These are phyloP conservation scores for Mortierella alpina DNA, from an alignment of 192 early-diverging fungal species.

Conservation along the genomic window DNA sequence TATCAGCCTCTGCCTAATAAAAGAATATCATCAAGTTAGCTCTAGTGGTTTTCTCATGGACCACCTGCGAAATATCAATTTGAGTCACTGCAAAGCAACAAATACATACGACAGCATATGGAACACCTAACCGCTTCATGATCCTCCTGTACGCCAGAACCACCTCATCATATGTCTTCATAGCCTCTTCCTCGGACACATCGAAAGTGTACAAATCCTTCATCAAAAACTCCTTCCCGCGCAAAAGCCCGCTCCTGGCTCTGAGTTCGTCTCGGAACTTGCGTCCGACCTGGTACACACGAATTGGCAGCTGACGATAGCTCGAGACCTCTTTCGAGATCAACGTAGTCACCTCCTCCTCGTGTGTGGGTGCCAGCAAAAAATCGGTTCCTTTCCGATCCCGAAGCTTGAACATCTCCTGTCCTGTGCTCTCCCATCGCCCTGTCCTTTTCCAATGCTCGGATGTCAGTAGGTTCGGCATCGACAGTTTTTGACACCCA, in stretches of 20 bases:
- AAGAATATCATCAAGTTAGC: not conserved
- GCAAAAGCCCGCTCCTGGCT: conserved; percentile 83
- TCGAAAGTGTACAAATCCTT: conserved; percentile 96
- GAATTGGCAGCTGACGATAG: conserved; percentile 81
- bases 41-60: not conserved
- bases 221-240: conserved; percentile 95
- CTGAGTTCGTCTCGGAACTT: conserved; percentile 90
- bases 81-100: conserved; percentile 1
- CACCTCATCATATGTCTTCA: conserved; percentile 82
- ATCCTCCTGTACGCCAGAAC: conserved; percentile 79
- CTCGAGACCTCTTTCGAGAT: conserved; percentile 75
- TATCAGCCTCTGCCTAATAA: conserved; percentile 84
- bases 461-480: conserved; percentile 75
- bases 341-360: conserved; percentile 89
- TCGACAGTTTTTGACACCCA: conserved; percentile 75
- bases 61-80: not conserved
- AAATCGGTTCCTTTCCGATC: conserved; percentile 81
- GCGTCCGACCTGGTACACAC: conserved; percentile 89
- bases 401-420: conserved; percentile 78
- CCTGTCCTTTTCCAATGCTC: conserved; percentile 85
- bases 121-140: conserved; percentile 80
- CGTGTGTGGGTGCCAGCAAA: conserved; percentile 88
- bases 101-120: conserved; percentile 74
- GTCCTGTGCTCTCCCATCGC: conserved; percentile 78
- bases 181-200: conserved; percentile 69